Evolutionary conservation across 768 basidiomycete genomes (phyloP).

Genomic region (Suillus discolor): DNA sequence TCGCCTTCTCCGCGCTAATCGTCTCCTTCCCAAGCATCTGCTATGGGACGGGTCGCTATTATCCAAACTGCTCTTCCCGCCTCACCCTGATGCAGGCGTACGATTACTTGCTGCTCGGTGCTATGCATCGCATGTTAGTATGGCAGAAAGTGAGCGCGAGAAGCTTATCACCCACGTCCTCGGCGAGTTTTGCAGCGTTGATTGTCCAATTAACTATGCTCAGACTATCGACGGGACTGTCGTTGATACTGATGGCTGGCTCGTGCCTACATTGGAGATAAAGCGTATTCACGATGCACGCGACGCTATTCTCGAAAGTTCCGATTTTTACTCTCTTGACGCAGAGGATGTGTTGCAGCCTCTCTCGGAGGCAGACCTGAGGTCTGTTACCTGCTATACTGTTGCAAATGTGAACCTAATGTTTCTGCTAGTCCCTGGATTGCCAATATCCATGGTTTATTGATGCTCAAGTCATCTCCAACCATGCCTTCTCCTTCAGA

Average conservation of each 20-base stretch:
- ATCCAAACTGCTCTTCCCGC: constrained; percentile 43
- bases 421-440: constrained; percentile 50
- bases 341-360: constrained; percentile 33
- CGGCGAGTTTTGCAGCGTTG: constrained; percentile 58
- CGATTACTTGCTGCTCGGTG: constrained; percentile 75
- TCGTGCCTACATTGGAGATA: constrained; percentile 72
- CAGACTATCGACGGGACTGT: constrained; percentile 47
- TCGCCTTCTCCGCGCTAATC: constrained; percentile 76
- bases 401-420: constrained; percentile 6
- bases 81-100: constrained; percentile 65
- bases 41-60: constrained; percentile 58
- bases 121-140: constrained; percentile 74
- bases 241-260: constrained; percentile 72
- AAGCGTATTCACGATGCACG: constrained; percentile 58
- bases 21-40: constrained; percentile 61
- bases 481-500: constrained; percentile 29
- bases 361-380: constrained; percentile 52
- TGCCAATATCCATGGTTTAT: constrained; percentile 64
- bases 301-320: constrained; percentile 42
- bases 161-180: constrained; percentile 63
- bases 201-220: constrained; percentile 66
- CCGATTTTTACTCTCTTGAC: constrained; percentile 50
- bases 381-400: constrained; percentile 41
- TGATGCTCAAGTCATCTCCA: constrained; percentile 56
- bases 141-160: constrained; percentile 76